Evolutionary conservation across 306 rosid species (phyloP), one percentile per base, ranked within the genome.

Genomic region (Prinsepia uniflora): DNA sequence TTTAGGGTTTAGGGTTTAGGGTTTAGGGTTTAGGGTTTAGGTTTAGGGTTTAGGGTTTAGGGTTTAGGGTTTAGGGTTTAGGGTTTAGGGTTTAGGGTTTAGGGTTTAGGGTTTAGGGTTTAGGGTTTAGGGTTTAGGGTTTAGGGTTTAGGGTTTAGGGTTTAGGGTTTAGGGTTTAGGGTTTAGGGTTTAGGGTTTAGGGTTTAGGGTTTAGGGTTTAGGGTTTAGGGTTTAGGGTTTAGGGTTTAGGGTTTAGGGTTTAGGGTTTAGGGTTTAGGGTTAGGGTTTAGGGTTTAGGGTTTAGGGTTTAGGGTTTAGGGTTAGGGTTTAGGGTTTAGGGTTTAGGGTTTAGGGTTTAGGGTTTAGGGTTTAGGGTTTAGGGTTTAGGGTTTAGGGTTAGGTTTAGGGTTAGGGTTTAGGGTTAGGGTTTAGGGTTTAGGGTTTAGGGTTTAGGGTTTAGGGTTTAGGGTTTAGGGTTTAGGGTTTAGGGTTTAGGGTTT

Each of bases 401-500:
- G 78, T 17, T 65, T 55, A 5, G 14, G 66, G 66, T n/a, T 45
- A 19, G n/a, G 73, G 78, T 57, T 66, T 65, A 65, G n/a, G 59
- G 78, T 74, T 18, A 44, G 72, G 78, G 57, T 53, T 74, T 50
- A 55, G 67, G 72, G 67, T 54, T 66, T 66, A 67, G 78, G 78
- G 67, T 54, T 75, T 66, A 67, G 73, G 67, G 67, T 66, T 75
- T 42, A 42, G 56, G 72, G 78, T 75, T 75, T 54, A 65, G 73
- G 72, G 71, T 41, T 74, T 65, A 43, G 67, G 78, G 63, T 15
- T 74, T 52, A 13, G 66, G 67, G 41, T 54, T 49, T 70, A 44
- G 73, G 83, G 76, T 55, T 73, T 67, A 19, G 77, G 77, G 70
- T 54, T 64, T 66, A 19, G 73, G 81, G 46, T 64, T 72, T n/a